A percentile compares a stretch with the other conserved stretches of the same genome.
phyloP scores from a whole-genome alignment of 768 basidiomycete genomes.

The Mycena pura region DNA sequence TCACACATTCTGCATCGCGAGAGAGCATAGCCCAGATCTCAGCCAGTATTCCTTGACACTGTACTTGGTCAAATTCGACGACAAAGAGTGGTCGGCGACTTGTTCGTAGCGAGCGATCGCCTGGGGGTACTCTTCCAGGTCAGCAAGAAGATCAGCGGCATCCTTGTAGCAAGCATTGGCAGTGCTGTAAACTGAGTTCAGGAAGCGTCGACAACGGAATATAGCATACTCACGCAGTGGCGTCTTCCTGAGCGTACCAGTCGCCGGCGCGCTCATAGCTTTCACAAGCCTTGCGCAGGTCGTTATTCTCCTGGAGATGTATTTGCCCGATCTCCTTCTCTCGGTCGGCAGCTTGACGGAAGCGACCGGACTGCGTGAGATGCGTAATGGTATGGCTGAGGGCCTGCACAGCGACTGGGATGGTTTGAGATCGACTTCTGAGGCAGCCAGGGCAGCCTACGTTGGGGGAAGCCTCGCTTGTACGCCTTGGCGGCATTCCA shows the following conservation, averaged over 20 bases:
- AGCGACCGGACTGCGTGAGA: conserved; percentile 84
- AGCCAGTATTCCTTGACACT: conserved; percentile 99
- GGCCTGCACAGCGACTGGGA: conserved; percentile 86
- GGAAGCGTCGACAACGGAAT: background rate
- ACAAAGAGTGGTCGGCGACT: conserved; percentile 85
- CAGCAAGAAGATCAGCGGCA: conserved; percentile 93
- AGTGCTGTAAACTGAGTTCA: conserved; percentile 59
- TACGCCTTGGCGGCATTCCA: conserved; percentile 98
- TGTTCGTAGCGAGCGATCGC: conserved; percentile 91
- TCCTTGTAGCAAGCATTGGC: conserved; percentile 96
- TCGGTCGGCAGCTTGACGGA: conserved; percentile 96
- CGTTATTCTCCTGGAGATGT: conserved; percentile 81
- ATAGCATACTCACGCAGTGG: conserved; percentile 74
- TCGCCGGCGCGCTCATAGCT: conserved; percentile 92
- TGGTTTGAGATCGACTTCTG: conserved; percentile 22
- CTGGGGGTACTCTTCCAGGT: conserved; percentile 81
- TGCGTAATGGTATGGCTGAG: conserved; percentile 84
- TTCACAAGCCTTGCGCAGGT: conserved; percentile 87
- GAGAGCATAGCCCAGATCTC: conserved; percentile 81
- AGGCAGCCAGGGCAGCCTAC: conserved; percentile 52
- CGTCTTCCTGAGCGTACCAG: conserved; percentile 98
- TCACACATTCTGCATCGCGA: conserved; percentile 80
- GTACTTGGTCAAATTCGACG: conserved; percentile 91
- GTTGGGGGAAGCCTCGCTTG: conserved; percentile 85
- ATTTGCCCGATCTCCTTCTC: conserved; percentile 98